Evolutionary conservation across 2,329 filamentous ascomycete genomes (phyloP).

Genomic region (Geoglossum cookeanum): DNA sequence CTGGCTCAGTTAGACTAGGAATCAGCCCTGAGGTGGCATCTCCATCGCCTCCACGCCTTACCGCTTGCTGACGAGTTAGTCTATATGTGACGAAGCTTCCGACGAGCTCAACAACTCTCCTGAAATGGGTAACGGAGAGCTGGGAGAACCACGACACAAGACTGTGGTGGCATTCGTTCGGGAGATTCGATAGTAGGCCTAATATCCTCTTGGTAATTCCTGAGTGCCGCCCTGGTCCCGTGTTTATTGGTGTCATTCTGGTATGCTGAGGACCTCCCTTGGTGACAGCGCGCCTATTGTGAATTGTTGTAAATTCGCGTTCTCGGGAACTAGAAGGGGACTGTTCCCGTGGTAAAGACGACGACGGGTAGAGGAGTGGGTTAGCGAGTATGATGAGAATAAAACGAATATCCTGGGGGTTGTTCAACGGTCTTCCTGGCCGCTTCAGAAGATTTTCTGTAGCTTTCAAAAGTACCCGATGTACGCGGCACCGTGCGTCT

Average conservation of each 20-base stretch:
- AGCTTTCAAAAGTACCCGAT: constrained; percentile 53
- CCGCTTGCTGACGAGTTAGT: constrained; percentile 50
- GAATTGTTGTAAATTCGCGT: neutral
- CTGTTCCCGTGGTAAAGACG: constrained; percentile 6
- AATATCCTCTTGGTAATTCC: constrained; percentile 71
- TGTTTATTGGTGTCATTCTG: neutral
- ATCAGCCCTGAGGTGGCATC: constrained; percentile 50
- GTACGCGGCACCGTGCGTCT: constrained; percentile 49
- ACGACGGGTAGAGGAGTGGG: constrained; percentile 45
- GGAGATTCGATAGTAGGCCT: constrained; percentile 58
- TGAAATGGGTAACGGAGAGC: constrained; percentile 47
- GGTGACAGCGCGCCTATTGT: neutral
- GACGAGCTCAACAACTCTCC: constrained; percentile 55
- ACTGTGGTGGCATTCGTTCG: constrained; percentile 56
- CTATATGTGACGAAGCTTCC: constrained; percentile 67
- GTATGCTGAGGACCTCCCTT: neutral
- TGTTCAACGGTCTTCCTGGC: constrained; percentile 48
- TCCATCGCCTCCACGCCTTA: constrained; percentile 37
- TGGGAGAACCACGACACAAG: constrained; percentile 62
- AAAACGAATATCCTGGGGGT: constrained; percentile 55
- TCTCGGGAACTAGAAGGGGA: neutral
- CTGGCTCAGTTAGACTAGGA: constrained; percentile 49
- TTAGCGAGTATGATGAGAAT: constrained; percentile 63
- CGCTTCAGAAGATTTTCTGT: constrained; percentile 65
- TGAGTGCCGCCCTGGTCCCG: constrained; percentile 33